phyloP scores from a whole-genome alignment of 257 asterid species.

The Mitragyna speciosa region DNA sequence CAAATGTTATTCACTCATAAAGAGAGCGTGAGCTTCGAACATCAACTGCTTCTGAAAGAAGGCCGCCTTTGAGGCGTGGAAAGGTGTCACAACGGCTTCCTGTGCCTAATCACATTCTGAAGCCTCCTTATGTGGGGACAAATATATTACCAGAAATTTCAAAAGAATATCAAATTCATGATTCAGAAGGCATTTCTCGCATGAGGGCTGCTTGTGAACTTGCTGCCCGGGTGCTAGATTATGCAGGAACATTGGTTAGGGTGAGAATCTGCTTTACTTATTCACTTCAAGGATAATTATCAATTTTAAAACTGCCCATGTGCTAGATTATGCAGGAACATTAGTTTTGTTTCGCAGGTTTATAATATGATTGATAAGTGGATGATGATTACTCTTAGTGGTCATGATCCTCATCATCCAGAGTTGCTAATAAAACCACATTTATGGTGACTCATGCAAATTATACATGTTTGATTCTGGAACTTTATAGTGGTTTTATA shows the following conservation, averaged over 20 bases:
- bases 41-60: conserved; percentile 50
- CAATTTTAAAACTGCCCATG: not conserved
- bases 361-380: too few species aligned
- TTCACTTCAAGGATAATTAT: not conserved
- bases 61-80: conserved; percentile 87
- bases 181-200: conserved; percentile 65
- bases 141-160: conserved; percentile 69
- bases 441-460: not conserved
- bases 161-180: conserved; percentile 69
- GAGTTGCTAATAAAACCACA: not conserved
- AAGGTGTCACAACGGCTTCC: conserved; percentile 76
- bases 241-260: conserved; percentile 87
- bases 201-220: conserved; percentile 96
- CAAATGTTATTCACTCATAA: conserved; percentile 14
- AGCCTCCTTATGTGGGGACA: conserved; percentile 77
- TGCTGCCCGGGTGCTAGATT: conserved; percentile 86
- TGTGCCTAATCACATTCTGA: conserved; percentile 81
- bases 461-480: not conserved
- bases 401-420: too few species aligned
- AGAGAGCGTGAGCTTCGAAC: conserved; percentile 79
- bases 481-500: not conserved
- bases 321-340: too few species aligned
- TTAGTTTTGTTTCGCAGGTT: not conserved
- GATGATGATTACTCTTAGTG: not conserved
- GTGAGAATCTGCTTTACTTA: conserved; percentile 43